Evolutionary conservation across 345 rosid species (phyloP).

Genomic region (Linum lewisii): DNA sequence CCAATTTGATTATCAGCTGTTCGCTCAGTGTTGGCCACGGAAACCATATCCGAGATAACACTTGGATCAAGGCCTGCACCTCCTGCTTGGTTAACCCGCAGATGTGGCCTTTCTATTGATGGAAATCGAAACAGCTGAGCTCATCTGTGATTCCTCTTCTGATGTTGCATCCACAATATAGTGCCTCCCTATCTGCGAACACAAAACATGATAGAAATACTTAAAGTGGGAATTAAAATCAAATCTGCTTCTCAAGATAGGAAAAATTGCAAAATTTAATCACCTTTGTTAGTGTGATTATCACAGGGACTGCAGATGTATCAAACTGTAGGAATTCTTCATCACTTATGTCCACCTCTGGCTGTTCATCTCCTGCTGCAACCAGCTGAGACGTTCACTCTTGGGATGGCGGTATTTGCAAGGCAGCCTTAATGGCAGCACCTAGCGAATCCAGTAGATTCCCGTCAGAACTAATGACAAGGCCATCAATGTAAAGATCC

Average conservation of each 20-base stretch:
- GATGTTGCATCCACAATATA: slow-evolving; percentile 80
- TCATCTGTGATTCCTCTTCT: slow-evolving; percentile 95
- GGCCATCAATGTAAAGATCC: slow-evolving; percentile 86
- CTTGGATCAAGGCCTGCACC: slow-evolving; percentile 79
- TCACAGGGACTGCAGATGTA: slow-evolving; percentile 60
- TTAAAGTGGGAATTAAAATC: too few relatives aligned
- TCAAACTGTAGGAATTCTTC: slow-evolving; percentile 86
- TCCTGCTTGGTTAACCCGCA: slow-evolving; percentile 77
- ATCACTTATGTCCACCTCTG: slow-evolving; percentile 84
- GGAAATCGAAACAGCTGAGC: slow-evolving; percentile 76
- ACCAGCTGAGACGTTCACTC: slow-evolving; percentile 49
- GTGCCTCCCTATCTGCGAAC: slow-evolving; percentile 53
- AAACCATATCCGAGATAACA: slow-evolving; percentile 73
- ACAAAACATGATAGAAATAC: not conserved
- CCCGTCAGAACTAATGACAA: slow-evolving; percentile 81
- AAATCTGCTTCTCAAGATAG: not conserved
- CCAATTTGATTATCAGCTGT: slow-evolving; percentile 53
- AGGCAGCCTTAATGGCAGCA: slow-evolving; percentile 94
- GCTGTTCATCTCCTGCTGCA: slow-evolving; percentile 61
- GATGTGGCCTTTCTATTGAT: slow-evolving; percentile 56
- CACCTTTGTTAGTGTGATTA: slow-evolving; percentile 79
- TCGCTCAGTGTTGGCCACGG: slow-evolving; percentile 63
- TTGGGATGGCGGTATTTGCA: slow-evolving; percentile 87
- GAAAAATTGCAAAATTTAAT: not conserved
- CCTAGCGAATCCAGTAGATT: slow-evolving; percentile 69